Evolutionary conservation across 2,329 filamentous ascomycete genomes (phyloP).

Genomic region (Colletotrichum euphorbiae): DNA sequence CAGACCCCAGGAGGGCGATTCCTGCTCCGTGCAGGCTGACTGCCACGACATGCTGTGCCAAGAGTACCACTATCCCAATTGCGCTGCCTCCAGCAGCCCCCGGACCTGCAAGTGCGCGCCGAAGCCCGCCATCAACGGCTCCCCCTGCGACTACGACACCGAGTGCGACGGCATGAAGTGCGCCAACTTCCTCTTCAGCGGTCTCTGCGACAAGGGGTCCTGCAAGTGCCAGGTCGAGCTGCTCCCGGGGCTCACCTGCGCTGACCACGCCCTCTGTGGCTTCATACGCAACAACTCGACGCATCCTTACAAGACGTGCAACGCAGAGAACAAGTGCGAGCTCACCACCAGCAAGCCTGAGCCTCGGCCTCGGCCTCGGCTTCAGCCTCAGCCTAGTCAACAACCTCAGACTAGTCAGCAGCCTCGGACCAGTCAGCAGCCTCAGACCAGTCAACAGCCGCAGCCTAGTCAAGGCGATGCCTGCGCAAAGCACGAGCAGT

Average conservation of each 20-base stretch:
- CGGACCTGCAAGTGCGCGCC: background rate
- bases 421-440: too few relatives aligned
- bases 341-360: background rate
- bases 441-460: too few relatives aligned
- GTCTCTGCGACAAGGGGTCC: conserved; percentile 2
- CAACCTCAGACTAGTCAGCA: too few relatives aligned
- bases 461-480: background rate
- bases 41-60: conserved; percentile 17
- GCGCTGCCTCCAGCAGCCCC: background rate
- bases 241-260: conserved; percentile 8
- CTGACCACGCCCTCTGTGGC: background rate
- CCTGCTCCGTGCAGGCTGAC: conserved; percentile 1
- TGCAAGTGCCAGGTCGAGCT: conserved; percentile 14
- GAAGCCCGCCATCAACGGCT: background rate
- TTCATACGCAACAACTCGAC: conserved; percentile 11
- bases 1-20: background rate
- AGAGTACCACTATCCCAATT: background rate
- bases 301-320: conserved; percentile 21
- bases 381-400: too few relatives aligned
- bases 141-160: conserved; percentile 11
- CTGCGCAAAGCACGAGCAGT: conserved; percentile 5
- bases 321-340: conserved; percentile 3
- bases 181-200: background rate
- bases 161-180: conserved; percentile 23
- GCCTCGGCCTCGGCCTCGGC: background rate